Conservation (phyloP, 2,329 filamentous ascomycete species). For the Trichoderma atrobrunneum region DNA sequence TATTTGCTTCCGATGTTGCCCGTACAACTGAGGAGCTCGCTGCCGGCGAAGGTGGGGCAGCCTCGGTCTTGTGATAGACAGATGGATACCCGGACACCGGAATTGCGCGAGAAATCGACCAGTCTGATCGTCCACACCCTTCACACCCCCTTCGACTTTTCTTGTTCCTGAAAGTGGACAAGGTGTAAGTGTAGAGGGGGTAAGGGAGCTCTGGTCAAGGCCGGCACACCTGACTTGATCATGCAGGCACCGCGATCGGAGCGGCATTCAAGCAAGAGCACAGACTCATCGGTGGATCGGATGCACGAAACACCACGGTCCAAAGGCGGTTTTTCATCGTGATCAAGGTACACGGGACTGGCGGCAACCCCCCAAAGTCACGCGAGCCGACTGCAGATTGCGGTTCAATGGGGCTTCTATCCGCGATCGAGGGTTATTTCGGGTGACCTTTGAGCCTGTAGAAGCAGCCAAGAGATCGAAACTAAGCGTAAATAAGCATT, state of each 20-base stretch:
- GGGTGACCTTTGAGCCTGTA: not conserved
- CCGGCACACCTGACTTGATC: constrained; percentile 13
- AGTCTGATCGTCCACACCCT: constrained; percentile 6
- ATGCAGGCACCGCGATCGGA: constrained; percentile 18
- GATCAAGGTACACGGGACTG: not conserved
- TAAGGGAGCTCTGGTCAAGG: not conserved
- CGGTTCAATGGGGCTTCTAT: not conserved
- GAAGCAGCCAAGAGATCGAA: not conserved
- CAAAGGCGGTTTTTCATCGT: not conserved
- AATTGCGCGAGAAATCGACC: not conserved
- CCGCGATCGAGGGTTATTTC: not conserved
- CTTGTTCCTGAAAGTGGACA: constrained; percentile 5
- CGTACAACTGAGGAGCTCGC: not conserved
- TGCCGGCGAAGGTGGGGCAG: constrained; percentile 2
- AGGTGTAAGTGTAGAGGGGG: not conserved
- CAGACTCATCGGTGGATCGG: not conserved
- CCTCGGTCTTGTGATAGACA: constrained; percentile 14
- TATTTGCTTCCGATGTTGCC: constrained; percentile 6
- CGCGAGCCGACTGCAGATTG: not conserved
- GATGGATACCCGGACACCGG: not conserved
- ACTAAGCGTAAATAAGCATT: not conserved
- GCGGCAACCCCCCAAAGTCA: not conserved
- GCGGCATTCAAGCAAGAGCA: not conserved
- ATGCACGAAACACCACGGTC: not conserved
- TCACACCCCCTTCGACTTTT: not conserved